phyloP scores from a whole-genome alignment of 2,329 filamentous ascomycete species.

The Aspergillus ochraceus region DNA sequence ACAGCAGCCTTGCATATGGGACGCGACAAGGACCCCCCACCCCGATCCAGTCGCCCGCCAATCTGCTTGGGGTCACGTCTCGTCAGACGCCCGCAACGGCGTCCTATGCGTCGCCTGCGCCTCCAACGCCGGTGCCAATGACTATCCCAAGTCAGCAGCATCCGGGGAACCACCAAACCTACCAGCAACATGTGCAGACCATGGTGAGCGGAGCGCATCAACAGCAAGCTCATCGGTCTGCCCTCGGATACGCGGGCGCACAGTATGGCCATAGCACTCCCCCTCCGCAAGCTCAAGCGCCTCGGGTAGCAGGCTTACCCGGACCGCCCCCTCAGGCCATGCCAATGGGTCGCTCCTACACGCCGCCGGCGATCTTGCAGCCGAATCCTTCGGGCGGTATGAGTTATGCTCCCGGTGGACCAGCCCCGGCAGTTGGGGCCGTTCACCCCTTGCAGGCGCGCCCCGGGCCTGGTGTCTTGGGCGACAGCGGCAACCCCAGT shows the following conservation, averaged over 20 bases:
- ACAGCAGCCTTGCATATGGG: slow-evolving; percentile 29
- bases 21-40: slow-evolving; percentile 34
- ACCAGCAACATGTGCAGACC: slow-evolving; percentile 40
- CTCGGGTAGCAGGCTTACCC: slow-evolving; percentile 24
- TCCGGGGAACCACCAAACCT: slow-evolving; percentile 27
- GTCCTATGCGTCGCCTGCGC: slow-evolving; percentile 28
- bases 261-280: slow-evolving; percentile 37
- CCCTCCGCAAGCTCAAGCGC: slow-evolving; percentile 30
- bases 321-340: slow-evolving; percentile 27
- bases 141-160: slow-evolving; percentile 22
- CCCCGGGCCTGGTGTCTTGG: slow-evolving; percentile 24
- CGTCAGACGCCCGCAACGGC: slow-evolving; percentile 27
- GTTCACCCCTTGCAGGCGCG: slow-evolving; percentile 31
- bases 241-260: slow-evolving; percentile 29
- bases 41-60: slow-evolving; percentile 31
- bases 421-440: slow-evolving; percentile 19
- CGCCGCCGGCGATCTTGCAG: slow-evolving; percentile 37
- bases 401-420: slow-evolving; percentile 29
- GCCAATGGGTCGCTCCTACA: slow-evolving; percentile 38
- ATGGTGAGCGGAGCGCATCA: slow-evolving; percentile 40
- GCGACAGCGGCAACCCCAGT: slow-evolving; percentile 15
- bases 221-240: slow-evolving; percentile 32
- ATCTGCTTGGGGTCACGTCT: slow-evolving; percentile 28
- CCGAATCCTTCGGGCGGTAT: slow-evolving; percentile 29
- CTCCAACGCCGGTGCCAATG: slow-evolving; percentile 23